Base-by-base conservation (phyloP, 1,284 basidiomycete genomes). In the Volvariella surrecta region DNA sequence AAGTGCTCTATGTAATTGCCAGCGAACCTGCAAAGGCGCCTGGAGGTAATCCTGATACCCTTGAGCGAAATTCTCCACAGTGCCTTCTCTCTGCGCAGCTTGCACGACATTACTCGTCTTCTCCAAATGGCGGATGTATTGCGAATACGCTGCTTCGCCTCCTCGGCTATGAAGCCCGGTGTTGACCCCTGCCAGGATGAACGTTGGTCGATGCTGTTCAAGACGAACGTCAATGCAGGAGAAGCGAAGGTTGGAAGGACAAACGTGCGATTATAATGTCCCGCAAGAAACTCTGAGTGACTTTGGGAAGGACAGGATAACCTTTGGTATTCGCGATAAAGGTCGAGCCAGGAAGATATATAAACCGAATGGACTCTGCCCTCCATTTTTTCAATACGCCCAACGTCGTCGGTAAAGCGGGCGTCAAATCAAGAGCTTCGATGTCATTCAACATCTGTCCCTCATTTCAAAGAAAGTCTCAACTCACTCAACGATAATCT, bases 291-390 rank as follows among this genome's bases (percentile, higher is more conserved):
- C 74, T 74, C 56, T 97, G 94, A 3, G 88, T 86, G 11, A 82
- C 82, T 66, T 98, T 99, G 15, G 89, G 88, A 11, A 99, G 74
- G 1, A 99, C 96, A 0, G 96, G 96, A 60, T 96, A 99, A 2
- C 93, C 95, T 64, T 97, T 96, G 24, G 84, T 79, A 61, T 99
- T 99, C 9, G 92, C 83, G 51, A 99, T 93, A 62, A 98, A 99
- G 8, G 89, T 78, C 3, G 82, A 79, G 1, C 91, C 82, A 2
- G 96, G 94, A 1, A 99, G 68, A 64, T 89, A 90, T 45, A 99
- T 74, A 56, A 91, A 77, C 39, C 81, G 76, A 3, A 95, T 82
- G 1, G 93, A 89, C 62, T 99, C 96, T 7, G 95, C 89, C 2
- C 82, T 74, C 96, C 96, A 99, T 56, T 94, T 79, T 45, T 73